Percentiles rank a stretch among this genome's conserved stretches.
These are phyloP conservation scores for Diplocarpon mali DNA, from an alignment of 2,329 filamentous ascomycete species.

Conservation along the genomic window DNA sequence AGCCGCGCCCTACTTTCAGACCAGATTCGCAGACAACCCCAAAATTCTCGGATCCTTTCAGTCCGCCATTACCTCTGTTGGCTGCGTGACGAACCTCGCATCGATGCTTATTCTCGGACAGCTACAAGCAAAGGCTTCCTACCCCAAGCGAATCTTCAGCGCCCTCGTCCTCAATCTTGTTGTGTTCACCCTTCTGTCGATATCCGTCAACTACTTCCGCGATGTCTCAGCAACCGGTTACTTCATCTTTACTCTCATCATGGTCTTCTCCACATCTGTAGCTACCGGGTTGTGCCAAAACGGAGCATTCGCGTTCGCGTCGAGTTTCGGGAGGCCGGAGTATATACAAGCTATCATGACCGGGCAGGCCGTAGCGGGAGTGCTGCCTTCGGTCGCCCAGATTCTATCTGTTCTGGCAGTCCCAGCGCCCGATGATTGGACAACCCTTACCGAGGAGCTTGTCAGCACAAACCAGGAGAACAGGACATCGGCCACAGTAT, in stretches of 20 bases:
- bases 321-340: conserved; percentile 71
- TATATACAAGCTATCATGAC: conserved; percentile 97
- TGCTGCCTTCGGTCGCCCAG: conserved; percentile 78
- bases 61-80: conserved; percentile 76
- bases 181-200: conserved; percentile 65
- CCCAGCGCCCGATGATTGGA: conserved; percentile 32
- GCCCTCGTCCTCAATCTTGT: conserved; percentile 68
- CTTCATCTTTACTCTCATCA: conserved; percentile 69
- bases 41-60: conserved; percentile 78
- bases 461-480: conserved; percentile 32
- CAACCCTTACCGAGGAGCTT: conserved; percentile 13
- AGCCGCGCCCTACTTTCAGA: conserved; percentile 84
- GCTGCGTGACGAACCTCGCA: conserved; percentile 69
- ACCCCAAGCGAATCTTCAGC: conserved; percentile 72
- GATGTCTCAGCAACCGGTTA: conserved; percentile 53
- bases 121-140: conserved; percentile 72
- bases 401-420: conserved; percentile 70
- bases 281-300: conserved; percentile 86
- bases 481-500: conserved; percentile 69
- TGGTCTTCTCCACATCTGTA: conserved; percentile 69
- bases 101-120: conserved; percentile 69
- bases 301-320: conserved; percentile 83
- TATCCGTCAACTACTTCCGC: conserved; percentile 64
- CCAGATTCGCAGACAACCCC: conserved; percentile 59
- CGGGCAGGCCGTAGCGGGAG: conserved; percentile 84